Base-by-base conservation (phyloP, 1,139 yeast species). In the Nakaseomyces uthaithaninus region DNA sequence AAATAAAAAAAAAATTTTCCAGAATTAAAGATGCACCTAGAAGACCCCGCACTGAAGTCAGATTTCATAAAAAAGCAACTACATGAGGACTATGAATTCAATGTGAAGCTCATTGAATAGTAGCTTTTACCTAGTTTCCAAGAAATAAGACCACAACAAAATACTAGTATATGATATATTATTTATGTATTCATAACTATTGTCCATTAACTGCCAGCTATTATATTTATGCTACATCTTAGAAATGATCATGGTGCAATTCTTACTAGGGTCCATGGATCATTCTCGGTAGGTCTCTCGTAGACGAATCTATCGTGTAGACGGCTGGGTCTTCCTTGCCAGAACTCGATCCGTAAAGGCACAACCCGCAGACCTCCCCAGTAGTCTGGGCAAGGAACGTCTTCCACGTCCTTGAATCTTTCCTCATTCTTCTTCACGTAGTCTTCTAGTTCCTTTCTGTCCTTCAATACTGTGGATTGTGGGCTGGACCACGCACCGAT, bases 401-500 rank as follows among this genome's bases (percentile, higher is more conserved):
- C 75, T 12, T 77, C 79, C 28, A 66, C 64, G 37, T 71, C 78
- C 46, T 75, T 72, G 52, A 84, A 87, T 57, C 77, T 71, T 37
- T 71, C 65, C 43, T 72, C 77, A 45, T 68, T 71, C 27, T 67
- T 57, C n/a, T 65, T 58, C 38, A 72, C 72, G 4, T 69, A 55
- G 0, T 60, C 55, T 38, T 87, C 85, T 45, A 91, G 72, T 48
- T 75, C 81, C 14, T 73, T 72, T 49, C 95, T 69, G 30, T 68
- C 62, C 16, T 60, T 54, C 24, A 91, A 69, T 1, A 67, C 69
- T 43, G 72, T 69, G 33, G 89, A 77, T 67, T 91, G 98, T 2
- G 94, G 94, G 34, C 94, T 80, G 0, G 97, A 83, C 95, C 96
- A 89, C 0, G 98, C 98, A 18, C 98, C 97, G 46, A 91, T 78